A percentile compares a stretch with the other conserved stretches of the same genome.
phyloP scores from a whole-genome alignment of 2,329 filamentous ascomycete species.

The Penicillium sp. region DNA sequence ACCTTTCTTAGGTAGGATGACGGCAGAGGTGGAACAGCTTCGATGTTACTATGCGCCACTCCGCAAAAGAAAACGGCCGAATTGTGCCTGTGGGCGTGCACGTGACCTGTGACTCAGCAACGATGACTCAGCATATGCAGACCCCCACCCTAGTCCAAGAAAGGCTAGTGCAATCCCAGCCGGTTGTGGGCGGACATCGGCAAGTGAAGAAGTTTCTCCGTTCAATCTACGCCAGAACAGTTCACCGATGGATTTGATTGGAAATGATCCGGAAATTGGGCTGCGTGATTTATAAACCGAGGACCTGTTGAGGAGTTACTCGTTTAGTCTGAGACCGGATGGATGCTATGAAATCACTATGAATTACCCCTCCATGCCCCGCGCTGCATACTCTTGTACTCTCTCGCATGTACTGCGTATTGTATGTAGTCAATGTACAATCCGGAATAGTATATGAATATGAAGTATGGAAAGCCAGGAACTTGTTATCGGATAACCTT shows the following conservation, averaged over 20 bases:
- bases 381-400: constrained; percentile 9
- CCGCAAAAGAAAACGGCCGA: not conserved
- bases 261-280: not conserved
- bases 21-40: not conserved
- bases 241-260: constrained; percentile 24
- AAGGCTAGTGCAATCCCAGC: constrained; percentile 17
- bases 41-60: not conserved
- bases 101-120: not conserved
- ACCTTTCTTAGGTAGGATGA: not conserved
- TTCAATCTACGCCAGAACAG: constrained; percentile 19
- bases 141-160: constrained; percentile 33
- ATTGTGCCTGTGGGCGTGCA: not conserved
- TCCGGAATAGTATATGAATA: not conserved
- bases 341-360: constrained; percentile 3
- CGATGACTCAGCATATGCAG: not conserved
- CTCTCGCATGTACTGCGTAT: not conserved
- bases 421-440: not conserved
- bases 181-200: constrained; percentile 18
- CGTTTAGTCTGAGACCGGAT: not conserved
- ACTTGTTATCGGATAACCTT: constrained; percentile 4
- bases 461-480: too few species aligned
- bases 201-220: constrained; percentile 21
- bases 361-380: constrained; percentile 20
- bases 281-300: not conserved
- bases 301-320: not conserved